Base-by-base conservation (phyloP, 306 rosid species). In the Comarum palustre region DNA sequence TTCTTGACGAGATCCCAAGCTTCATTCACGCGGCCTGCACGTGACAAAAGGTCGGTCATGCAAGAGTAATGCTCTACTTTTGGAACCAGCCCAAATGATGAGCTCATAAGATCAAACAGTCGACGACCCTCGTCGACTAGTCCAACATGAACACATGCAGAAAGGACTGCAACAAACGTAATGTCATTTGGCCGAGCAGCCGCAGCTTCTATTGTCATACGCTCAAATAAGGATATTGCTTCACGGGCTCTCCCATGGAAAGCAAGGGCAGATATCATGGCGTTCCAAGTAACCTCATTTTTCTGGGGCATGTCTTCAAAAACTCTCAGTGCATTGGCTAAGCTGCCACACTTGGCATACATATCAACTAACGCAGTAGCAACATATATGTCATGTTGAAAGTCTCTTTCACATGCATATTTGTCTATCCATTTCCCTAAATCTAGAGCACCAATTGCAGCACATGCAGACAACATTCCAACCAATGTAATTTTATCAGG, bases 1-100 rank as follows among this genome's bases (percentile, higher is more conserved):
- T 85, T 86, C 76, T 82, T 81, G 50, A 93, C 67, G 68, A 93
- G 78, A 79, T 86, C 88, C 96, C 96, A 93, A 32, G 97, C 97
- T 81, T 91, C 97, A 24, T 85, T 63, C 65, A 93, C 66, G 78
- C 46, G 87, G 75, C 98, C 97, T 0, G 96, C 92, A 7, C 98
- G 92, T 31, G 98, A 87, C 78, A 93, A 71, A 77, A 93, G 97
- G 73, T 93, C 97, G 64, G 91, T 92, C 92, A 89, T 86, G 85
- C 97, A 93, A 80, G 98, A 91, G 82, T 86, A 87, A 55, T 93
- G 98, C 87, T 93, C 98, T n/a, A 93, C 77, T 84, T 88, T 91
- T 0, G 98, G 96, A 27, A 90, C 80, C 78, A 91, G 77, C 55
- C 92, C 86, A 70, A 86, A 93, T 57, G 85, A 78, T 6, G 87